Percentiles rank a stretch among this genome's conserved stretches.
Evolutionary conservation across 352 stramenopile species (phyloP).

Genomic region (Globisporangium cystogenes): DNA sequence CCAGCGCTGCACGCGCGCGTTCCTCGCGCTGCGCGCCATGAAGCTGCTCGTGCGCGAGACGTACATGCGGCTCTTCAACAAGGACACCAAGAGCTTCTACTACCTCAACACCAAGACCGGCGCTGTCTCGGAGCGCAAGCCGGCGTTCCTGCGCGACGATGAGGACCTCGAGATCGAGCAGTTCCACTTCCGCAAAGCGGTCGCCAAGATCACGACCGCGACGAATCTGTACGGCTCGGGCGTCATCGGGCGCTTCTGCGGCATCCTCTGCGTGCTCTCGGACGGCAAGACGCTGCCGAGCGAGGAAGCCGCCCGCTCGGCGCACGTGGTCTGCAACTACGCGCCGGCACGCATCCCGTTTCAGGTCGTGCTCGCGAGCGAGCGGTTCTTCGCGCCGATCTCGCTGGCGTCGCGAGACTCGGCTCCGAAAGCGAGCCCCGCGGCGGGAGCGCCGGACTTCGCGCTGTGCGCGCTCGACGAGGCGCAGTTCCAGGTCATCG

Average conservation of each 20-base stretch:
- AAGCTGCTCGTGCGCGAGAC: constrained; percentile 45
- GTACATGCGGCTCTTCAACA: constrained; percentile 77
- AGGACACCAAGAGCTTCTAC: constrained; percentile 42
- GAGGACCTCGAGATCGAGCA: constrained; percentile 57
- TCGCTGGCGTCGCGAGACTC: constrained; percentile 8
- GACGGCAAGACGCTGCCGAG: constrained; percentile 46
- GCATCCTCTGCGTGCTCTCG: constrained; percentile 40
- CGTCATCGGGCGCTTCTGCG: constrained; percentile 40
- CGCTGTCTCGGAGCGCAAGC: constrained; percentile 29
- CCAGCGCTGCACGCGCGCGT: constrained; percentile 34
- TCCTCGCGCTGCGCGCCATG: constrained; percentile 31
- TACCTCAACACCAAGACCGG: constrained; percentile 61
- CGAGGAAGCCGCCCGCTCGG: constrained; percentile 24
- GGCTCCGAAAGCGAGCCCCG: not conserved
- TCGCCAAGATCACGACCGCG: constrained; percentile 48
- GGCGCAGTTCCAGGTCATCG: constrained; percentile 36
- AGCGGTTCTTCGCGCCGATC: constrained; percentile 43
- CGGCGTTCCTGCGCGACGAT: constrained; percentile 39
- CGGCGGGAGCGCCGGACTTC: constrained; percentile 25
- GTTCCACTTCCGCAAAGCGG: constrained; percentile 57
- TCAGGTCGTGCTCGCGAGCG: constrained; percentile 32
- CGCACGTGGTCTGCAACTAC: constrained; percentile 53
- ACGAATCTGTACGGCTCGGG: constrained; percentile 40
- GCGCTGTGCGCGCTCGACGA: constrained; percentile 50
- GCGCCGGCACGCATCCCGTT: constrained; percentile 35